phyloP scores from a whole-genome alignment of 306 rosid genomes.

The Cucurbita argyrosperma region DNA sequence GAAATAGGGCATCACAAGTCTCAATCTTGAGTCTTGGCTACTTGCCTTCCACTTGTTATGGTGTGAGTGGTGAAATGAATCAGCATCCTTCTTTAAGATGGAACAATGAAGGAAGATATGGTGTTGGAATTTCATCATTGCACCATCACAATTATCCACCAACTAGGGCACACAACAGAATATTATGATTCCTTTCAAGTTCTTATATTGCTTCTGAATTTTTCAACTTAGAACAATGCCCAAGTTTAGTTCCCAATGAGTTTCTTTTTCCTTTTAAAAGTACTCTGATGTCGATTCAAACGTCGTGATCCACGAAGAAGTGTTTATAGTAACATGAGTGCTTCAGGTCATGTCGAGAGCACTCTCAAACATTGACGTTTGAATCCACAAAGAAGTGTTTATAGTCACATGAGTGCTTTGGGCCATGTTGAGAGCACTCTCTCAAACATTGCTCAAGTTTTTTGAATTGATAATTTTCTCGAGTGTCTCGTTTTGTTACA shows the following conservation, averaged over 20 bases:
- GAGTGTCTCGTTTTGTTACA: too few relatives aligned
- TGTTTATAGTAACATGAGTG: too few relatives aligned
- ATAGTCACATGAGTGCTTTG: too few relatives aligned
- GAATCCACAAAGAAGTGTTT: too few relatives aligned
- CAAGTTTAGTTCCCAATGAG: neutral
- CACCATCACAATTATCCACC: neutral
- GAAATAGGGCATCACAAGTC: neutral
- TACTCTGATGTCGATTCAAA: too few relatives aligned
- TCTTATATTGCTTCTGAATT: neutral
- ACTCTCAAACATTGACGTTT: too few relatives aligned
- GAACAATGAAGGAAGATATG: neutral
- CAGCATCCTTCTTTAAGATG: neutral
- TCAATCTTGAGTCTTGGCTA: neutral
- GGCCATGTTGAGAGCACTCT: too few relatives aligned
- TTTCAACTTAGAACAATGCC: neutral
- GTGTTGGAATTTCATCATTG: neutral
- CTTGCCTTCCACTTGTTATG: constrained; percentile 1
- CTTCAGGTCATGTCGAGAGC: too few relatives aligned
- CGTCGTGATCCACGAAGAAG: too few relatives aligned
- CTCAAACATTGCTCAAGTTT: too few relatives aligned
- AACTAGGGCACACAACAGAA: neutral
- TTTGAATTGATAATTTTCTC: too few relatives aligned
- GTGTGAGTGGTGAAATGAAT: neutral
- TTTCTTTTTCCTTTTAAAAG: too few relatives aligned
- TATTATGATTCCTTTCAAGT: neutral